Evolutionary conservation across 306 rosid species (phyloP), one percentile per base, ranked within the genome.

Genomic region (Prunus mume): DNA sequence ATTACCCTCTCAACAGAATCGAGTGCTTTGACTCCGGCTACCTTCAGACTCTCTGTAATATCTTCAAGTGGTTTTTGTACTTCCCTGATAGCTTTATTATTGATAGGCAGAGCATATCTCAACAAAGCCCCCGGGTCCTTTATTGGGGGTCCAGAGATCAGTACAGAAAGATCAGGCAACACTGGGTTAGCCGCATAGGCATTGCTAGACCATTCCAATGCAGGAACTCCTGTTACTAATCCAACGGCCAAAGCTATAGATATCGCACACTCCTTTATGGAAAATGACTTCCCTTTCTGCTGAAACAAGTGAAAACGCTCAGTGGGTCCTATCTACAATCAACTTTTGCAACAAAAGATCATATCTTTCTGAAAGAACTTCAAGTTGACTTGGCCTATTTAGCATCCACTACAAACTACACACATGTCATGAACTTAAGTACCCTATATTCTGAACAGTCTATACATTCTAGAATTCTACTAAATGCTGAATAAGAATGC

Each of bases 31-130:
- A 81, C 87, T 82, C 99, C 99, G 28, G 97, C 80, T 69, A 92
- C 56, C 83, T 95, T 92, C 71, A 95, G 97, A 81, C 97, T 89
- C 9, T 95, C 97, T 10, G 97, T 88, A 69, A 92, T 90, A 84
- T 95, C 99, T 87, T 95, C 99, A 47, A 95, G 97, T 18, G 97
- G 97, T 64, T 92, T 95, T 78, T 95, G 97, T 15, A 95, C 97
- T 84, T 95, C 99, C 87, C 99, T 84, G 38, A 95, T 83, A 22
- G 99, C 99, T 86, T 90, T 95, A 73, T 95, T 95, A 80, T 95
- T 76, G 55, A 92, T 92, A 82, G 99, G 99, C 72, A 95, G 90
- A 46, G 93, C 97, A 79, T 95, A 87, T 82, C 99, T 88, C 88
- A 95, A 80, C 85, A 95, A 86, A 18, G 97, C 96, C 56, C 91